Percentiles rank a stretch among this genome's conserved stretches.
phyloP scores from a whole-genome alignment of 169 alveolate genomes.

The Cystoisospora suis region DNA sequence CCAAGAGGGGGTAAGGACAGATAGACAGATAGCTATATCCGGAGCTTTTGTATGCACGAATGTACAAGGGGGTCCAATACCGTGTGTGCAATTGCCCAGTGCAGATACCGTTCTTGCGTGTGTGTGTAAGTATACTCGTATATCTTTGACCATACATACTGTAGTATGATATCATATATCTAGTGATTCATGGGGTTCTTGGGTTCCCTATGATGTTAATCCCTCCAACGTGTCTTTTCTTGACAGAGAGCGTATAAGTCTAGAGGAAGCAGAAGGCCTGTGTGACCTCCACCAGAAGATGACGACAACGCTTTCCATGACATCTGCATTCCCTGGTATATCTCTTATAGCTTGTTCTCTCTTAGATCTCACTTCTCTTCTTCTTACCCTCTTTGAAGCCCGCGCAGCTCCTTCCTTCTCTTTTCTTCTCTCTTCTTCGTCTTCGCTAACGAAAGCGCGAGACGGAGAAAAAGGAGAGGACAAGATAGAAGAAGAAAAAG shows the following conservation, averaged over 20 bases:
- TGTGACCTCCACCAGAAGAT: neutral
- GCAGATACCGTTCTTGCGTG: too few species aligned
- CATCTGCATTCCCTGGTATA: neutral
- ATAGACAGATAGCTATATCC: too few species aligned
- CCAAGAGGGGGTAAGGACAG: too few species aligned
- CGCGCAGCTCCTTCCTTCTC: constrained; percentile 1
- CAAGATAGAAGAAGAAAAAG: neutral
- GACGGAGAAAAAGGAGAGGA: neutral
- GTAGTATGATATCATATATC: too few species aligned
- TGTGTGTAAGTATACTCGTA: too few species aligned
- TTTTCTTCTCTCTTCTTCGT: neutral
- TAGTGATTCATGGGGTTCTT: too few species aligned
- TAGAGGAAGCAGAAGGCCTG: neutral
- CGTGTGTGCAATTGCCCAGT: too few species aligned
- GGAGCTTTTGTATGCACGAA: too few species aligned
- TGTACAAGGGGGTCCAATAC: too few species aligned
- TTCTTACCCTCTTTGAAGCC: neutral
- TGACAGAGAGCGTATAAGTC: neutral
- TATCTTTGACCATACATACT: too few species aligned
- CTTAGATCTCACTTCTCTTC: neutral
- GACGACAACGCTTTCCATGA: neutral
- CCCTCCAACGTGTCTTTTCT: too few species aligned
- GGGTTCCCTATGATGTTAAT: too few species aligned
- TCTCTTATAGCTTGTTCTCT: neutral
- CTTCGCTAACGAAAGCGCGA: neutral